Evolutionary conservation across 176 grass and related monocot species (phyloP), one percentile per base, ranked within the genome.

Genomic region (Oryza punctata): DNA sequence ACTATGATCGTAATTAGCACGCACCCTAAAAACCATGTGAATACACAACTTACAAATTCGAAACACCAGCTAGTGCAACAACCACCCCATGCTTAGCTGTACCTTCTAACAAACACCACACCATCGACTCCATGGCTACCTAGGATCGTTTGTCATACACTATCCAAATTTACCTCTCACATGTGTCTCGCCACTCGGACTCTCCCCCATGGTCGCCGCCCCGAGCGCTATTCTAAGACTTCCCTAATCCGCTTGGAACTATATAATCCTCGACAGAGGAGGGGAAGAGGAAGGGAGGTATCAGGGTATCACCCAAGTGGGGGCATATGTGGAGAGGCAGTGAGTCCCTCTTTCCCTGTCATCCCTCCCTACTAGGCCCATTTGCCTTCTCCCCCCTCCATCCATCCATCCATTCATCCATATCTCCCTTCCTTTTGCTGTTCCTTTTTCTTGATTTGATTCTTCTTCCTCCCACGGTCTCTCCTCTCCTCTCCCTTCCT

Each of bases 361-460:
- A 1, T 29, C 33, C 26, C 37, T 29, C 33, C 37, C 37, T 44
- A 35, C 54, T 46, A 67, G 80, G 59, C 65, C 78, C 72, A 69
- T 87, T 75, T 49, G 78, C 33, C 33, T 8, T 37, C 81, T 29
- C 47, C 7, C 1, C 32, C 26, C 33, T 35, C 33, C 33, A 35
- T 23, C 73, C 73, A 75, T 78, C 66, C 83, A 72, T 81, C 85
- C 85, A 44, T 26, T 21, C 73, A 24, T 75, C 41, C 23, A 78
- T 82, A 84, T 84, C 61, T 76, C 71, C 75, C 75, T 30, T 28
- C 32, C 87, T 80, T 80, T 67, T 32, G 67, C 43, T 45, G 1
- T 57, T 21, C 66, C 67, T 44, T 88, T 50, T 76, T 28, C 61
- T 63, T 72, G 87, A 89, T 89, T 89, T 81, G 76, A 85, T 89